Evolutionary conservation across 2,329 filamentous ascomycete species (phyloP), one percentile per base, ranked within the genome.

Genomic region (Penicillium sp.): DNA sequence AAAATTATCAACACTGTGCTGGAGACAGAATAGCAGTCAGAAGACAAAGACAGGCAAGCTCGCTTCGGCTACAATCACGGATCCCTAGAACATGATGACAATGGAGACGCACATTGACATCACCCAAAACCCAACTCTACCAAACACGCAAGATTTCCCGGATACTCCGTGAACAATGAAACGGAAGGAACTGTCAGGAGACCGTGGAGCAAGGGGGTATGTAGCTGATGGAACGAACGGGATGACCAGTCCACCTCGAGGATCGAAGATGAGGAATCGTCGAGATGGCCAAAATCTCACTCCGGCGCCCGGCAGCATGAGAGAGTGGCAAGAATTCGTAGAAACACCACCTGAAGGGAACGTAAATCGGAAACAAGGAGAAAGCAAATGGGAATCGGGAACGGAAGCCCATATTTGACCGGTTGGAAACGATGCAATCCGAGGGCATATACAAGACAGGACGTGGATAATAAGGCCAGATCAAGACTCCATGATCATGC

Each of bases 401-500:
- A 45, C 12, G 25, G 35, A 34, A 49, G 35, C 50, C 55, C 54
- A 56, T 49, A 56, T 56, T 60, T 58, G 58, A 8, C 52, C 51
- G 41, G 41, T 48, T 30, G 46, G 41, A 55, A 46, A 52, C 39
- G 42, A 58, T 57, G 54, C 59, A 44, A 56, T 57, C 53, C 54
- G 46, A 59, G 50, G 61, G 53, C 65, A 66, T 67, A 55, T 67
- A 66, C 64, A 66, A 53, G 52, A 66, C 64, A 66, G 52, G 52
- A 58, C 51, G 52, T 56, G 45, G 60, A 46, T 16, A 40, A 50
- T 14, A 46, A 49, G 65, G 59, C 62, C 63, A 58, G 63, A 64
- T 62, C 64, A 64, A 60, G 65, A 70, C 65, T 68, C 66, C 65
- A 64, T 59, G 56, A 64, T 64, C 65, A 68, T 69, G 65, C 65